phyloP scores from a whole-genome alignment of 208 protist genomes.

The Spironucleus salmonicida region DNA sequence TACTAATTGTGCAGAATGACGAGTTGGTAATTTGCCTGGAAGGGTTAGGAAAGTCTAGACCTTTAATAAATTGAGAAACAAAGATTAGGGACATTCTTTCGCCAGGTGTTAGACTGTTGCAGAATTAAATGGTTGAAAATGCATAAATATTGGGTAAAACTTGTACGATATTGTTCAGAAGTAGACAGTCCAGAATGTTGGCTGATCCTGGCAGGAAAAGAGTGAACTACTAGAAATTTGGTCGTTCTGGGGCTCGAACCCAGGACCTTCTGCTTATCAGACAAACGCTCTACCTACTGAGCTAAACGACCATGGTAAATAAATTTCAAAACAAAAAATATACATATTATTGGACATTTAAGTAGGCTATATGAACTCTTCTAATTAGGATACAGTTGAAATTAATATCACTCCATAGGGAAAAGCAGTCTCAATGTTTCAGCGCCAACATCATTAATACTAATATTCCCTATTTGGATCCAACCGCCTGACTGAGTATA shows the following conservation, averaged over 20 bases:
- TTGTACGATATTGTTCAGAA: no score
- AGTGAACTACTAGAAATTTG: conserved; percentile 7
- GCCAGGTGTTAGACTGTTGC: no score
- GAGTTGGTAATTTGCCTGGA: no score
- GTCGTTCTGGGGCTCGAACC: conserved; percentile 7
- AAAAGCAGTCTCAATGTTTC: neutral
- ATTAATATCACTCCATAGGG: neutral
- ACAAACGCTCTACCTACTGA: conserved; percentile 25
- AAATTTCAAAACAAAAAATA: neutral
- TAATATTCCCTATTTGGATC: neutral
- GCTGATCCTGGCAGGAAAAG: neutral
- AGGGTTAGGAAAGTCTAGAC: no score
- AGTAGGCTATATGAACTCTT: neutral
- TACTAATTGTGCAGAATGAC: no score
- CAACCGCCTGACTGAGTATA: neutral
- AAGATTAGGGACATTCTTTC: no score
- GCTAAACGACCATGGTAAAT: neutral
- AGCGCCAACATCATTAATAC: neutral
- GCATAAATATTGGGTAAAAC: no score
- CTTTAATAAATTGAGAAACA: no score
- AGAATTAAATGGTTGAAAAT: no score
- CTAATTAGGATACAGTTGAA: neutral
- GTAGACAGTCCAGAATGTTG: no score
- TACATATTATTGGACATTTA: neutral
- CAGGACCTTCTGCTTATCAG: conserved; percentile 24